Evolutionary conservation across 371 early-diverging fungal species (phyloP), one percentile per base, ranked within the genome.

Genomic region (Mucor velutinosus): DNA sequence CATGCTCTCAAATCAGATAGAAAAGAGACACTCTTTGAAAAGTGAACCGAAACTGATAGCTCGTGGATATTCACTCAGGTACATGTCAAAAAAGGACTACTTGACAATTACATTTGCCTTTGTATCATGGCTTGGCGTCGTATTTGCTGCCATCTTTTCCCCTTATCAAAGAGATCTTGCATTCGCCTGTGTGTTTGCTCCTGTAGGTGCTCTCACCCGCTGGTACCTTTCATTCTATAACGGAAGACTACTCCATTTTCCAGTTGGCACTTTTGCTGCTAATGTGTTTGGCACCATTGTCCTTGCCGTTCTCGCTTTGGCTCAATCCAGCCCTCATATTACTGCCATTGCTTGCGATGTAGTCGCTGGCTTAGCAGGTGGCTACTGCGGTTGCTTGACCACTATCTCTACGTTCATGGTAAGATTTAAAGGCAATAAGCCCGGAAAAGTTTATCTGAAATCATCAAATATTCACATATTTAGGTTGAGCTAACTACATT

Each of bases 371-470:
- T 65, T 93, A 30, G 77, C 82, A 5, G 87, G 88, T 67, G 93
- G 93, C 0, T 86, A 88, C 49, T 92, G 92, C 73, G 92, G 90
- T 14, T 91, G 93, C 59, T 64, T 93, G 56, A 89, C 92, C 0
- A 93, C 93, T 0, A 77, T 93, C 23, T 92, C 92, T 2, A 92
- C 93, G 1, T 90, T 92, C 72, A 83, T 82, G 29, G 84, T 87
- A 77, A 72, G 73, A 43, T 21, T 37, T 3, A 7, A 6, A n/a
- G 25, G n/a, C 45, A 39, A 17, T 29, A 8, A 33, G 4, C 17
- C 12, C 15, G 51, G 39, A 33, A 29, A 29, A 37, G 10, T 19
- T 10, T 27, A 57, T 30, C 23, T 27, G 43, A 29, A 29, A 55
- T 69, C 19, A 19, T 23, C 60, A 45, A 3, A 56, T 32, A 32